Conservation (phyloP, 805 yeast species). For the Yamadazyma scolyti region DNA sequence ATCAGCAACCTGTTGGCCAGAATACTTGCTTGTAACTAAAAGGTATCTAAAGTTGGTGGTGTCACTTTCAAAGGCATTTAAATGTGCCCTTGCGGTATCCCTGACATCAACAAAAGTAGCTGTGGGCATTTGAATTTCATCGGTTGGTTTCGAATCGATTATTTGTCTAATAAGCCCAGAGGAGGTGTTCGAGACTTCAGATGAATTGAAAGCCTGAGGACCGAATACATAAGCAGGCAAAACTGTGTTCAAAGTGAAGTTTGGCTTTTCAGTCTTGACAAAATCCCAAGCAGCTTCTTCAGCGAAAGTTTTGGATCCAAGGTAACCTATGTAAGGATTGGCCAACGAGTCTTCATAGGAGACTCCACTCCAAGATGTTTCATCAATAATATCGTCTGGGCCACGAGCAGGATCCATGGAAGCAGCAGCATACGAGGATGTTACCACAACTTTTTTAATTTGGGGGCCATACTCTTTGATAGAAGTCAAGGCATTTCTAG, state of each 20-base stretch:
- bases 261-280: slow-evolving; percentile 22
- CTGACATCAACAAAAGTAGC: slow-evolving; percentile 41
- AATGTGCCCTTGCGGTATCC: slow-evolving; percentile 45
- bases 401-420: slow-evolving; percentile 15
- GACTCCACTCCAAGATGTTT: slow-evolving; percentile 46
- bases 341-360: slow-evolving; percentile 45
- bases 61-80: slow-evolving; percentile 32
- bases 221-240: slow-evolving; percentile 59
- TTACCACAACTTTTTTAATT: slow-evolving; percentile 39
- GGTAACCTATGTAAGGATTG: slow-evolving; percentile 42
- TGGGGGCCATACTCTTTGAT: slow-evolving; percentile 37
- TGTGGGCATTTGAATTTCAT: slow-evolving; percentile 18
- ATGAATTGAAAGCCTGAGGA: slow-evolving; percentile 46
- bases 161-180: slow-evolving; percentile 39
- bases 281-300: slow-evolving; percentile 60
- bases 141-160: slow-evolving; percentile 26
- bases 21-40: slow-evolving; percentile 13
- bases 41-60: slow-evolving; percentile 29
- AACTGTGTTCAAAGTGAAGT: slow-evolving; percentile 43
- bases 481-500: slow-evolving; percentile 47
- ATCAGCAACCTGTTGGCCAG: slow-evolving; percentile 27
- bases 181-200: slow-evolving; percentile 26
- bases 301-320: slow-evolving; percentile 60
- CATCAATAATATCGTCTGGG: slow-evolving; percentile 15
- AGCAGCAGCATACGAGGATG: slow-evolving; percentile 55